Percentiles rank a stretch among this genome's conserved stretches.
phyloP scores from a whole-genome alignment of 2,329 filamentous ascomycete genomes.

The Nemania sp. region DNA sequence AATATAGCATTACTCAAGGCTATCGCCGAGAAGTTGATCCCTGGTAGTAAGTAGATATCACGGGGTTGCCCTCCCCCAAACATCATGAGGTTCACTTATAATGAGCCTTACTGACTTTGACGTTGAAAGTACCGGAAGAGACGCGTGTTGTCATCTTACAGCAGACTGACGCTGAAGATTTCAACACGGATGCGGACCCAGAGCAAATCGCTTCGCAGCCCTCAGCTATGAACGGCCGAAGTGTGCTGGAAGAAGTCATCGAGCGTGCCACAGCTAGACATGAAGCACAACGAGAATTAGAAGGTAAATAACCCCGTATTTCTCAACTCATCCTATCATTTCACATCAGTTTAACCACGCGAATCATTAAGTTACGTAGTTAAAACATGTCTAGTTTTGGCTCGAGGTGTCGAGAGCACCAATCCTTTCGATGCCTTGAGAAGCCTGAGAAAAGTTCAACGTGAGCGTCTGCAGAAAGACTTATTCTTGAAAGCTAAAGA shows the following conservation, averaged over 20 bases:
- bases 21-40: conserved; percentile 81
- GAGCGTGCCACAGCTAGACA: conserved; percentile 69
- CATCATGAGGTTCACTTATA: neutral
- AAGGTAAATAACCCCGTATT: conserved; percentile 57
- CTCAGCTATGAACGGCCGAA: conserved; percentile 23
- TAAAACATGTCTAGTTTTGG: conserved; percentile 60
- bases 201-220: conserved; percentile 28
- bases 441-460: conserved; percentile 70
- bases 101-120: conserved; percentile 12
- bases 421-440: conserved; percentile 70
- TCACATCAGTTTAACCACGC: neutral
- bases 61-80: no score
- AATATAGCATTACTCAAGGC: conserved; percentile 74
- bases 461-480: conserved; percentile 71
- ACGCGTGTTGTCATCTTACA: conserved; percentile 76
- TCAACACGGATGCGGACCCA: conserved; percentile 46
- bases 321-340: neutral
- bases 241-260: conserved; percentile 76
- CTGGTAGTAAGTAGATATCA: conserved; percentile 62
- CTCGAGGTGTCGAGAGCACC: conserved; percentile 68
- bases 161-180: conserved; percentile 66
- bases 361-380: neutral
- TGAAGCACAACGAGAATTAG: conserved; percentile 70
- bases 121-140: conserved; percentile 64
- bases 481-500: conserved; percentile 79